Evolutionary conservation across 164 flowering plant genomes (phyloP).

Genomic region (Magnolia officinalis): DNA sequence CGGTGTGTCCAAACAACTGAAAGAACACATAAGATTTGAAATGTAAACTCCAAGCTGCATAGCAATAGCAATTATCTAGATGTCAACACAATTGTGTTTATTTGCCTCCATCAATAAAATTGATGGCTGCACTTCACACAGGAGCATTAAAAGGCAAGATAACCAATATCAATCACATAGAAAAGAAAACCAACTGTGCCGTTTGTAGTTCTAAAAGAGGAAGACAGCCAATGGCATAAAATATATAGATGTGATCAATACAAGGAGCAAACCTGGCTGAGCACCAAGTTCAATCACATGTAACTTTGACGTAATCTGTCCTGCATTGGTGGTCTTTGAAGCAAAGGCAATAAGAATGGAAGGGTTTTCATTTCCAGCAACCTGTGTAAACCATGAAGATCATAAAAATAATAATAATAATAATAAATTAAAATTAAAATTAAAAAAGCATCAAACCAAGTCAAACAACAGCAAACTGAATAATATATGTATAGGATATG

Average conservation of each 20-base stretch:
- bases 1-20: background rate
- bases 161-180: background rate
- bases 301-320: conserved; percentile 85
- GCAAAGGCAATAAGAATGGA: conserved; percentile 85
- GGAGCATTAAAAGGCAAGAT: background rate
- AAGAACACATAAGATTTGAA: background rate
- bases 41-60: background rate
- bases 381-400: conserved; percentile 37
- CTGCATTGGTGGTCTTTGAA: conserved; percentile 82
- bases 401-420: background rate
- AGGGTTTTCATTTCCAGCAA: conserved; percentile 85
- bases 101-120: background rate
- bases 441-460: background rate
- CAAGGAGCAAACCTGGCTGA: conserved; percentile 67
- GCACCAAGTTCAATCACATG: conserved; percentile 99
- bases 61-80: background rate
- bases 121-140: too few relatives aligned
- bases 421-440: background rate
- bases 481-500: background rate
- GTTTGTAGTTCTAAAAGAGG: background rate
- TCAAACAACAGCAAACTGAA: background rate
- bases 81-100: background rate
- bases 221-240: background rate
- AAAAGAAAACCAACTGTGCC: background rate
- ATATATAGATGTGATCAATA: background rate